Base-by-base conservation (phyloP, 805 yeast genomes). In the Sungouiella blattae region DNA sequence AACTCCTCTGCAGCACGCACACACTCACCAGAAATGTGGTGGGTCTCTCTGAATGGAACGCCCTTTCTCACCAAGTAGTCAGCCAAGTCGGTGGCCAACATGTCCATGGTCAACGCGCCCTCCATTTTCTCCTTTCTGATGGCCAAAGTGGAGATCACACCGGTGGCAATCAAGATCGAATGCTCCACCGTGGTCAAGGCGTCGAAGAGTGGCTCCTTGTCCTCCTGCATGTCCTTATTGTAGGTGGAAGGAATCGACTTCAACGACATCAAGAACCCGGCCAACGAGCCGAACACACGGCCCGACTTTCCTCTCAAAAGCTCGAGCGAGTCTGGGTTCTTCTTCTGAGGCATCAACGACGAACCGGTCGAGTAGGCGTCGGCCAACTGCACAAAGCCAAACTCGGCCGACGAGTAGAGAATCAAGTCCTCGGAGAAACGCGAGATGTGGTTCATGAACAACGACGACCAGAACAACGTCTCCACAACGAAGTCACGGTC, bases 331-430 rank as follows among this genome's bases (percentile, higher is more conserved):
- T 93, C 99, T 3, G 98, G 96, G 67, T 93, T 93, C 66, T 93
- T 93, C 80, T 93, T 93, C 66, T 93, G 98, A 16, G 99, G 99
- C 99, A 93, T 93, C 57, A 93, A 74, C 18, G 96, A 87, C 5
- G 97, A 87, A 11, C 99, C 99, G 6, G 99, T 93, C 1, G 98
- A 93, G 65, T 93, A 93, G 17, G 98, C 98, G 59, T 93, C 99
- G 9, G 96, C 94, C 34, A 89, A 76, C 60, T 86, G 80, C 44
- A 93, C 73, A 58, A 94, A 93, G 4, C 96, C 96, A 69, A 93
- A 93, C 69, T 93, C 99, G 20, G 96, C 98, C 17, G 96, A 87
- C 5, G 98, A 93, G 66, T 93, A 93, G 49, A 93, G 83, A 50
- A 93, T 88, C 57, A 93, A 72, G 65, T 93, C 99, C 64, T 93